A percentile compares a stretch with the other conserved stretches of the same genome.
Evolutionary conservation across 331 rosid species (phyloP).

Genomic region (Cydonia oblonga): DNA sequence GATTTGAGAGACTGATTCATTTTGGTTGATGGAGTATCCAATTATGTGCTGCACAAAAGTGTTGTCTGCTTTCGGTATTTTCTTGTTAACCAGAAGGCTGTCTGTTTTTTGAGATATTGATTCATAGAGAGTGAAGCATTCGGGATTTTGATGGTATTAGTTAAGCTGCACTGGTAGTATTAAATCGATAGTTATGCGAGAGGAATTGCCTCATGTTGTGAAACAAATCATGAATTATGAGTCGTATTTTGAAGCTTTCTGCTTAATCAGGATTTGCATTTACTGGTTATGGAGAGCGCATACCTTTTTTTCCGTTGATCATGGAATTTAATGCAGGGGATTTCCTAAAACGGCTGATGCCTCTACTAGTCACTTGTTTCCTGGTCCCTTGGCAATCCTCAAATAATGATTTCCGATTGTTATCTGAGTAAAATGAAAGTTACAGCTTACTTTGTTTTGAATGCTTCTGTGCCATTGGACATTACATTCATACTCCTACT

Average conservation of each 20-base stretch:
- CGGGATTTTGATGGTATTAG: neutral
- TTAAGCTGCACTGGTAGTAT: neutral
- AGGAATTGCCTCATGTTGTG: neutral
- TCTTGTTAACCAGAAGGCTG: neutral
- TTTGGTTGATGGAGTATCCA: neutral
- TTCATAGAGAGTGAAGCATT: neutral
- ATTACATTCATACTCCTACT: conserved; percentile 6
- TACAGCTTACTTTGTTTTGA: neutral
- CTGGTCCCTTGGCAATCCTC: neutral
- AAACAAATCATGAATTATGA: neutral
- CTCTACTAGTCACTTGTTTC: neutral
- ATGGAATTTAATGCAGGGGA: neutral
- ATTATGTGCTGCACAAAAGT: neutral
- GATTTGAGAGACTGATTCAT: neutral
- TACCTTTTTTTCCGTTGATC: neutral
- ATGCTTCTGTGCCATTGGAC: neutral
- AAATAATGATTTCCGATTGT: neutral
- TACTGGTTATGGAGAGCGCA: no score
- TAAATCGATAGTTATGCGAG: no score
- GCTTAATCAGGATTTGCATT: no score
- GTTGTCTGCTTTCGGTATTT: neutral
- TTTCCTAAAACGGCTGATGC: neutral
- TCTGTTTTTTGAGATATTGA: neutral
- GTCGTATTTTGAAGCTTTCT: no score
- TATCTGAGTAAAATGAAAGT: neutral